Base-by-base conservation (phyloP, 2,329 filamentous ascomycete genomes). In the Exophiala bonariae region DNA sequence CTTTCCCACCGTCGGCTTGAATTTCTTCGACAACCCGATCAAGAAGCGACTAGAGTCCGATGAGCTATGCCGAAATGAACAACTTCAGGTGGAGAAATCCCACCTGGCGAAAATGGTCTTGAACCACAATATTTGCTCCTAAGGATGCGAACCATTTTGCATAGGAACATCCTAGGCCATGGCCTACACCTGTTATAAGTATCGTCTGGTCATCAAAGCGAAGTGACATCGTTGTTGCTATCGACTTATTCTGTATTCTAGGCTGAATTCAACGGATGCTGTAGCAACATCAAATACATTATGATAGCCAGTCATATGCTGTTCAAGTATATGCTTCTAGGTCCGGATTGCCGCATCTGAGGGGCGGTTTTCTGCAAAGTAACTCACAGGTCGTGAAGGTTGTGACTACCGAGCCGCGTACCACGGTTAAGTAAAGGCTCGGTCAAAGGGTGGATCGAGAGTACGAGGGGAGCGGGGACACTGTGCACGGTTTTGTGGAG, bases 161-260 rank as follows among this genome's bases (percentile, higher is more conserved):
- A 38, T 23, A 44, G n/a, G 8, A 5, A 11, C 13, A 5, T 4
- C 41, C 41, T 5, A 44, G 18, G 3, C 41, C 41, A 17, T 28
- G 8, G 22, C 41, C 17, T 4, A 28, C 41, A n/a, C 41, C 41
- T 9, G 32, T 37, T n/a, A 44, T 11, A 16, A 44, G 3, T 13
- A 44, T 16, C 6, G 41, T 44, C 32, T 44, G 41, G 11, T 28
- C 20, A 13, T 44, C 41, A 19, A 44, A 44, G 13, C 41, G 41
- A 11, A 44, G 41, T 14, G 41, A 6, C 41, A 43, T 43, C 22
- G 26, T 41, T 46, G 41, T 9, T 14, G 39, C 16, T 31, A 31
- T 9, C n/a, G n/a, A 31, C n/a, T 31, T 9, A 31, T n/a, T n/a
- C 9, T n/a, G 9, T 31, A 9, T 31, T n/a, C 9, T 31, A 31